phyloP scores from a whole-genome alignment of 2,329 filamentous ascomycete genomes.

The Fusarium bactridioides region DNA sequence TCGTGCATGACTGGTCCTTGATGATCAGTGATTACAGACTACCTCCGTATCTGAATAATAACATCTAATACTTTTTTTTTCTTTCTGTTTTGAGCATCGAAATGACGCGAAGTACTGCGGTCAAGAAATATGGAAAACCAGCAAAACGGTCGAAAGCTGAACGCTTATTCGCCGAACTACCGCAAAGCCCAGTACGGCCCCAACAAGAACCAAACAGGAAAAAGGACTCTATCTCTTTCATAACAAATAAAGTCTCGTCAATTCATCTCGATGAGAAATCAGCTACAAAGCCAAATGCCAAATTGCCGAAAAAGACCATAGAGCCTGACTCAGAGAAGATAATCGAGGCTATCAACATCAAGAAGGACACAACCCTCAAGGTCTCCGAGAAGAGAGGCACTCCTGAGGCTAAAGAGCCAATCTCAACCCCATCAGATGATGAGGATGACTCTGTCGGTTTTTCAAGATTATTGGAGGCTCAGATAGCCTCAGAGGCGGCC shows the following conservation, averaged over 20 bases:
- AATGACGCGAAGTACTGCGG: conserved; percentile 56
- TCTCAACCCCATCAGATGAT: not conserved
- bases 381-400: not conserved
- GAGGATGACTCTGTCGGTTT: conserved; percentile 1
- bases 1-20: not conserved
- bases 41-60: not conserved
- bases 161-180: conserved; percentile 60
- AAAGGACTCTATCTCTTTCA: conserved; percentile 42
- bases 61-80: not conserved
- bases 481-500: conserved; percentile 25
- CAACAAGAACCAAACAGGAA: conserved; percentile 13
- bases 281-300: conserved; percentile 18
- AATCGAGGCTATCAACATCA: conserved; percentile 4
- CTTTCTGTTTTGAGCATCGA: conserved; percentile 13
- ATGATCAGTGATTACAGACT: not conserved
- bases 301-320: conserved; percentile 12
- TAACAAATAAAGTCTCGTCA: conserved; percentile 48
- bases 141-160: conserved; percentile 57
- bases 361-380: not conserved
- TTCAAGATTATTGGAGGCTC: conserved; percentile 1
- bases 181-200: conserved; percentile 57
- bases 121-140: conserved; percentile 61
- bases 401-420: not conserved
- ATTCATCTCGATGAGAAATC: conserved; percentile 41
- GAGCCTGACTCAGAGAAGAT: conserved; percentile 10